Evolutionary conservation across 805 yeast species (phyloP), one percentile per base, ranked within the genome.

Genomic region (Saccharomycopsis sp.): DNA sequence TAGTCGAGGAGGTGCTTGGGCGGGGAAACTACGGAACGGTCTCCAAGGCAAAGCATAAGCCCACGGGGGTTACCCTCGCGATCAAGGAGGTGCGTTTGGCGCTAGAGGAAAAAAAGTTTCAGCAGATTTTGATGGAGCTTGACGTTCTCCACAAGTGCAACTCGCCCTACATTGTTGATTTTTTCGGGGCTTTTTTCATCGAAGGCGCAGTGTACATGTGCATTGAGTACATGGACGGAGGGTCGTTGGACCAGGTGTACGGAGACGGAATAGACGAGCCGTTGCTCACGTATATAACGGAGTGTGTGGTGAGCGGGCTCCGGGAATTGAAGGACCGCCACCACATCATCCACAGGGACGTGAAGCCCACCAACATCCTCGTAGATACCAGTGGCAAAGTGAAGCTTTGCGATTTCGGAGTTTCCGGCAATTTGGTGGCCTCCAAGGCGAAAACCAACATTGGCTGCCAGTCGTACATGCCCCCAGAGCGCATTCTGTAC

Each of bases 181-280:
- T 94, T 66, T 94, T 89, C 68, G 99, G 99, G 50, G 99, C 99
- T 1, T 92, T 92, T 68, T 94, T 92, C 68, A 90, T 90, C 34
- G 99, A 94, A 72, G 97, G 97, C 52, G 97, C 97, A 0, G 99
- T 92, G 24, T 94, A 91, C 73, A 90, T 92, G 89, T 94, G 98
- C 73, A 92, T 92, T 81, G 99, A 92, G 73, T 89, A 84, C 70
- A 92, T 92, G 99, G 95, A 90, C 70, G 97, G 97, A 52, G 97
- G 97, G 0, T 89, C 97, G 0, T 73, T 92, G 59, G 97, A 92
- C 71, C 89, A 87, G 67, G 77, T 91, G 15, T 92, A 91, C 70
- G 86, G 83, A 2, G 75, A 72, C 52, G 90, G 91, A 48, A 75
- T 87, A 34, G 87, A 85, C 62, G 99, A 92, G 68, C 80, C 83